Evolutionary conservation across 2,329 filamentous ascomycete genomes (phyloP), one percentile per base, ranked within the genome.

Genomic region (Aspergillus pseudoviridinutans): DNA sequence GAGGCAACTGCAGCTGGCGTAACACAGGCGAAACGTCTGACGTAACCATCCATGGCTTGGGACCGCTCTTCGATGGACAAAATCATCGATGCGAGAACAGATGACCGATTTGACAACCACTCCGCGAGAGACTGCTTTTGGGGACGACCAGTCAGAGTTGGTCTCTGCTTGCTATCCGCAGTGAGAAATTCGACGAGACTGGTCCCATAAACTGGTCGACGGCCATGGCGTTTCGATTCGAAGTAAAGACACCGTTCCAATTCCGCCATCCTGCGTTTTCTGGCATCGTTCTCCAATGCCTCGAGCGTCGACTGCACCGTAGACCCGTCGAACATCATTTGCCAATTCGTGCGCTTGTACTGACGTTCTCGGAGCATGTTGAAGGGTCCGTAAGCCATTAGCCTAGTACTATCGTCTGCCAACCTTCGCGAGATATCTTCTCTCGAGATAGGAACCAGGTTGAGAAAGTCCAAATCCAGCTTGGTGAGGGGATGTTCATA

Each of bases 21-120:
- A 35, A 96, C 87, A 66, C 93, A 99, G 1, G 90, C 91, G 68
- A 97, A 99, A 70, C 93, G 91, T 61, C 89, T 86, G 54, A 99
- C 87, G 2, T 84, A 87, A 0, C 85, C 86, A 66, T 93, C 87
- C 74, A 96, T 81, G 14, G 81, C 80, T 53, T 86, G 82, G 1
- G 92, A 87, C 25, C 92, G 87, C 66, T 91, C 83, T 44, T 88
- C 83, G 0, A 96, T 73, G 0, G 87, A 91, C 20, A 87, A 85
- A n/a, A 94, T 84, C 76, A 94, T 84, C 3, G 74, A 75, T 3
- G 74, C 71, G 38, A 77, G 72, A 28, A 75, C 68, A 5, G 73
- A 71, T 3, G 90, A 90, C 55, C 87, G 86, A 61, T 87, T 85
- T 53, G 89, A 85, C 57, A 92, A 85, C 90, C 91, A 94, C 56